Evolutionary conservation across 305 asterid species (phyloP), one percentile per base, ranked within the genome.

Genomic region (Caryopteris hybrid): DNA sequence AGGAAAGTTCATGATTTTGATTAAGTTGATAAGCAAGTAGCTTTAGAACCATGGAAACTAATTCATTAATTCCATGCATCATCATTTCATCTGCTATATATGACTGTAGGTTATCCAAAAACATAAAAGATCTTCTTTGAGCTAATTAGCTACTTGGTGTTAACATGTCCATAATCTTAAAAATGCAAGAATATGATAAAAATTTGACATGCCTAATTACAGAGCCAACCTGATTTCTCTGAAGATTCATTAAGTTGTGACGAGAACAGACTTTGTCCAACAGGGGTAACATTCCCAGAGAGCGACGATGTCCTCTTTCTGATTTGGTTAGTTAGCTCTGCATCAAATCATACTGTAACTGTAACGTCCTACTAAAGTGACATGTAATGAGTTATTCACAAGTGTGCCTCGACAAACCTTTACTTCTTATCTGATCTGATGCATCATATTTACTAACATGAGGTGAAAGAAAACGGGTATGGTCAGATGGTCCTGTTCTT

Each of bases 321-420:
- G 59, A 31, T 70, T 64, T 69, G 68, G 64, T 65, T 61, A 38
- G 76, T 42, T 70, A 52, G 71, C 53, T 74, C 95, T 88, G 91
- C 87, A 77, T 69, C 59, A 52, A 47, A 53, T 64, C 61, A 55
- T 34, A 75, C 57, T 47, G 34, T 29, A 64, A 68, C 64, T 65
- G 74, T 60, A 50, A 61, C 65, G 58, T 7, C 34, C 69, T 42
- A 55, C 71, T 25, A 16, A 57, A 57, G 36, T 43, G n/a, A 34
- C 36, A 58, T 25, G 31, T 8, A 54, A 23, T 22, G 42, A 61
- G 45, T 20, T 23, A 38, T 65, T 61, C 25, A 43, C 45, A 68
- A 61, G 47, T 38, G 51, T n/a, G n/a, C 34, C 61, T 33, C 38
- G 33, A 22, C 68, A 67, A 72, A 75, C 81, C 80, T 76, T 73